Evolutionary conservation across 2,329 filamentous ascomycete genomes (phyloP).

Genomic region (Trichoderma breve): DNA sequence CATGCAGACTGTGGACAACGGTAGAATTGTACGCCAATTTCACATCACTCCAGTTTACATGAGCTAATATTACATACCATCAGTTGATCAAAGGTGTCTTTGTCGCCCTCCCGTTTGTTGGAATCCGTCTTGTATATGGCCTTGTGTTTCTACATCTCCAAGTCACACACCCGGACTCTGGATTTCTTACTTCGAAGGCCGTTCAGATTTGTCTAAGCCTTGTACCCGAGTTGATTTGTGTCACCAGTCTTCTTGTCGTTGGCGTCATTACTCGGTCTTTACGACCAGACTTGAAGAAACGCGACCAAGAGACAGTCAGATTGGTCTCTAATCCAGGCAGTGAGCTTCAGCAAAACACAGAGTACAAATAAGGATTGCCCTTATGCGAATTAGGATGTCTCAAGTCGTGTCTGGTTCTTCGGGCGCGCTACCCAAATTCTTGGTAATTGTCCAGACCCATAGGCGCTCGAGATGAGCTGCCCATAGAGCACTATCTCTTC

Average conservation of each 20-base stretch:
- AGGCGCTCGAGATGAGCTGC: not conserved
- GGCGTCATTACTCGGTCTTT: not conserved
- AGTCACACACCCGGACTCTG: not conserved
- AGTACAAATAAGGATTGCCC: not conserved
- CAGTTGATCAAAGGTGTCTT: not conserved
- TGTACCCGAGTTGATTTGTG: not conserved
- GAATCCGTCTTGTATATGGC: not conserved
- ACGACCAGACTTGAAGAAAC: not conserved
- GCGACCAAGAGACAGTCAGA: not conserved
- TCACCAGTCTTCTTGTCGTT: not conserved
- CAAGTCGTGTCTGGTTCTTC: not conserved
- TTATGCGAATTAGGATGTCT: not conserved
- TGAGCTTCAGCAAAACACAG: not conserved
- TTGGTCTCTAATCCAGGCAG: not conserved
- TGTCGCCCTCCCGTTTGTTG: not conserved
- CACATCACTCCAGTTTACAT: fast-evolving
- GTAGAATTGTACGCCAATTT: not conserved
- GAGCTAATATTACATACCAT: not conserved
- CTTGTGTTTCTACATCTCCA: not conserved
- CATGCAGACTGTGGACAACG: not conserved
- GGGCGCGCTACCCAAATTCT: too few relatives aligned
- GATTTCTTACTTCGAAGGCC: not conserved
- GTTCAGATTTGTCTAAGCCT: not conserved
- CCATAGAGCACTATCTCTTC: not conserved
- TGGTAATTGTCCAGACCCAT: not conserved